Evolutionary conservation across 371 early-diverging fungal species (phyloP), one percentile per base, ranked within the genome.

Genomic region (Circinella minor): DNA sequence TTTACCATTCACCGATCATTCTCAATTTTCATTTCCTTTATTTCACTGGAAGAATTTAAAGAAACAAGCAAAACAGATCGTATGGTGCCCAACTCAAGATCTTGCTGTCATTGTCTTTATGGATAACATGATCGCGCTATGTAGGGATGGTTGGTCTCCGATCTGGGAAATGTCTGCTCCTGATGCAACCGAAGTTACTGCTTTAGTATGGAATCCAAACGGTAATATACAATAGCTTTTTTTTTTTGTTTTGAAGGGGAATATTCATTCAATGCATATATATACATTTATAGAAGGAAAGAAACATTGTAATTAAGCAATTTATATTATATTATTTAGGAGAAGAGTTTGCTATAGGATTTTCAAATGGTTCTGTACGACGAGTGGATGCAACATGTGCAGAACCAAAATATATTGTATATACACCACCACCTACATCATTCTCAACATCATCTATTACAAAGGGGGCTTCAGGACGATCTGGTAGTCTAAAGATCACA

Each of bases 1-100:
- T 27, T 27, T 57, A 27, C 57, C 57, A 8, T 57, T 57, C 27
- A 27, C 57, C 5, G 57, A 57, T 27, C 57, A 57, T 27, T 34
- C 57, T 27, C 57, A 57, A 57, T 57, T 57, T 34, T 57, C 57
- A 36, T 66, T 66, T 20, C 67, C 67, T 39, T 9, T 43, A 5
- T 66, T 48, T 46, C 38, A 54, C 9, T 37, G 36, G 57, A 66
- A 55, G 54, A 55, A 37, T 38, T 47, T 66, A 20, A 66, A 38
- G n/a, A 66, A 57, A 27, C 59, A 49, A 34, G 67, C 57, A 39
- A 57, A 36, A 20, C 54, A 59, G 59, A 57, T 66, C 49, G 43
- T 36, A 18, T 66, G 67, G 67, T 66, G 67, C 57, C 67, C 67
- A n/a, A 66, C 67, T 3, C 54, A 36, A 13, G 67, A 66, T 66